phyloP scores from a whole-genome alignment of 2,329 filamentous ascomycete genomes.

The Pseudogymnoascus sp. region DNA sequence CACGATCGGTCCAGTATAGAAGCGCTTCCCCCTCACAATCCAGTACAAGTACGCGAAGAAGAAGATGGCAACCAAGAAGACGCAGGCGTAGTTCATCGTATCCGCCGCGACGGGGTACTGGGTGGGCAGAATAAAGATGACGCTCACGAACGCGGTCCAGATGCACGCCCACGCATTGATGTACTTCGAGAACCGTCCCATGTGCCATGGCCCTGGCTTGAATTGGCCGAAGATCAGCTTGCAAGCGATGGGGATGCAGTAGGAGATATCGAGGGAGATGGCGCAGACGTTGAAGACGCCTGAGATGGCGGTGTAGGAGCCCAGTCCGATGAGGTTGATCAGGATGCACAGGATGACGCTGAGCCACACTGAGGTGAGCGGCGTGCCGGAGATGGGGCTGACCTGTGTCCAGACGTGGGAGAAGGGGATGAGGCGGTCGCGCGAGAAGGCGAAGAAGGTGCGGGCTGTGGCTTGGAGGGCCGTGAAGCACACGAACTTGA shows the following conservation, averaged over 20 bases:
- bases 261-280: constrained; percentile 46
- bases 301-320: constrained; percentile 42
- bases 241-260: constrained; percentile 47
- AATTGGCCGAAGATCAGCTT: constrained; percentile 42
- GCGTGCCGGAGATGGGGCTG: constrained; percentile 40
- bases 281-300: constrained; percentile 47
- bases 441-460: constrained; percentile 47
- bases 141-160: constrained; percentile 44
- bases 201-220: constrained; percentile 42
- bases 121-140: constrained; percentile 47
- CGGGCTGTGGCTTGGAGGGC: constrained; percentile 45
- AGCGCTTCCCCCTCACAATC: constrained; percentile 35
- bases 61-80: constrained; percentile 39
- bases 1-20: constrained; percentile 37
- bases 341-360: constrained; percentile 44
- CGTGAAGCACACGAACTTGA: constrained; percentile 51
- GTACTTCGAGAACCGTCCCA: constrained; percentile 34
- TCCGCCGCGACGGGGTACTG: constrained; percentile 36
- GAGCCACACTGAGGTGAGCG: constrained; percentile 47
- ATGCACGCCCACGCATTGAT: constrained; percentile 41
- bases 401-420: constrained; percentile 41
- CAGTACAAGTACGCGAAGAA: constrained; percentile 37
- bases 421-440: constrained; percentile 41
- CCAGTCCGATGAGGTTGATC: constrained; percentile 51
- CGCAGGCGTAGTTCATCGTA: constrained; percentile 49